These are phyloP conservation scores for Crucihimalaya himalaica DNA, from an alignment of 345 rosid genomes.

Conservation along the genomic window DNA sequence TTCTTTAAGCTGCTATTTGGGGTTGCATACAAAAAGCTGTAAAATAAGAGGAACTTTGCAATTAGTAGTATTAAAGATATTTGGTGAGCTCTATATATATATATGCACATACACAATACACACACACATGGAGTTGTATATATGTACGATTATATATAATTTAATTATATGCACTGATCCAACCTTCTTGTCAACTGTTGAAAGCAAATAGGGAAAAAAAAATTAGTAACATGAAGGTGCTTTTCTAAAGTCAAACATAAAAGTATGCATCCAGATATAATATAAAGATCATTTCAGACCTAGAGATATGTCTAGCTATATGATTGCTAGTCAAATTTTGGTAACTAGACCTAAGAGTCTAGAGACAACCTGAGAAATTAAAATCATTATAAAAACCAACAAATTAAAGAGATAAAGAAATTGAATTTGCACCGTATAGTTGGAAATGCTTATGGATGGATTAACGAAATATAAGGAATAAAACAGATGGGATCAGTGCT, in stretches of 20 bases:
- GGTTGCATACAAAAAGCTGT: constrained; percentile 33
- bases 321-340: constrained; percentile 42
- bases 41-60: constrained; percentile 24
- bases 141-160: neutral
- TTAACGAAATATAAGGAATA: constrained; percentile 30
- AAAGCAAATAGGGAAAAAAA: constrained; percentile 28
- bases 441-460: constrained; percentile 4
- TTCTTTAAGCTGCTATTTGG: constrained; percentile 33
- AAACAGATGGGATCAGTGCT: constrained; percentile 28
- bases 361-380: constrained; percentile 30
- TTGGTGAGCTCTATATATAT: constrained; percentile 5
- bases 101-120: neutral
- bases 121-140: neutral
- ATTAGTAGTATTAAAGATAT: constrained; percentile 30
- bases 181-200: constrained; percentile 42
- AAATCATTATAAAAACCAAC: neutral
- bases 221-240: constrained; percentile 25
- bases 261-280: constrained; percentile 36
- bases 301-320: constrained; percentile 31
- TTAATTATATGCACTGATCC: constrained; percentile 16
- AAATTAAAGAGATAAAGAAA: constrained; percentile 10
- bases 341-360: constrained; percentile 36
- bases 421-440: constrained; percentile 29
- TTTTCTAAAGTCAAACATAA: constrained; percentile 40
- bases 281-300: constrained; percentile 27